phyloP scores from a whole-genome alignment of 768 basidiomycete species.

The Russula dissimulans region DNA sequence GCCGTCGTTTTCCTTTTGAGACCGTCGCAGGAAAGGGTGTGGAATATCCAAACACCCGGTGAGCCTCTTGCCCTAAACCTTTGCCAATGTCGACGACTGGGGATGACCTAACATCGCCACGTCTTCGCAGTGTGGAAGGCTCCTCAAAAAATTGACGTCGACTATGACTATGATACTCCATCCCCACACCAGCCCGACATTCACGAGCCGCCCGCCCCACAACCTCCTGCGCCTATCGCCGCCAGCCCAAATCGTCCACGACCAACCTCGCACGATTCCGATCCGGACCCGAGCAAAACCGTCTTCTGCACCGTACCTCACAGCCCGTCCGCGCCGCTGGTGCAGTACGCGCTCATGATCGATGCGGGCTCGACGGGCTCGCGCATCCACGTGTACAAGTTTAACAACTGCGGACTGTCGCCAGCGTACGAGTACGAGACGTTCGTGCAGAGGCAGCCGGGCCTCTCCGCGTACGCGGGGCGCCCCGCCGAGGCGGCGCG shows the following conservation, averaged over 20 bases:
- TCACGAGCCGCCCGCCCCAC: not conserved
- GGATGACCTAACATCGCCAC: not conserved
- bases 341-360: conserved; percentile 94
- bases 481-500: conserved; percentile 63
- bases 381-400: conserved; percentile 97
- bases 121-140: not conserved
- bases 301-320: conserved; percentile 58
- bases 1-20: conserved; percentile 60
- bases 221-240: not conserved
- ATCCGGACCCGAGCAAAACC: conserved; percentile 66
- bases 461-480: conserved; percentile 56
- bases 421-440: conserved; percentile 88
- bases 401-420: conserved; percentile 76
- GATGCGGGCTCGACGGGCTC: conserved; percentile 98
- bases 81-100: not conserved
- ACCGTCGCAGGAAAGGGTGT: conserved; percentile 32
- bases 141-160: not conserved
- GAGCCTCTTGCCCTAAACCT: conserved; percentile 1
- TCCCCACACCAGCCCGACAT: conserved; percentile 3
- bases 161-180: not conserved
- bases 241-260: conserved; percentile 10
- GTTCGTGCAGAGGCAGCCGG: conserved; percentile 75
- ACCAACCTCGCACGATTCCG: conserved; percentile 57
- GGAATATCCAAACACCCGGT: conserved; percentile 23
- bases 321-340: conserved; percentile 42